Base-by-base conservation (phyloP, 2,329 filamentous ascomycete genomes). In the Aspergillus nomiae region DNA sequence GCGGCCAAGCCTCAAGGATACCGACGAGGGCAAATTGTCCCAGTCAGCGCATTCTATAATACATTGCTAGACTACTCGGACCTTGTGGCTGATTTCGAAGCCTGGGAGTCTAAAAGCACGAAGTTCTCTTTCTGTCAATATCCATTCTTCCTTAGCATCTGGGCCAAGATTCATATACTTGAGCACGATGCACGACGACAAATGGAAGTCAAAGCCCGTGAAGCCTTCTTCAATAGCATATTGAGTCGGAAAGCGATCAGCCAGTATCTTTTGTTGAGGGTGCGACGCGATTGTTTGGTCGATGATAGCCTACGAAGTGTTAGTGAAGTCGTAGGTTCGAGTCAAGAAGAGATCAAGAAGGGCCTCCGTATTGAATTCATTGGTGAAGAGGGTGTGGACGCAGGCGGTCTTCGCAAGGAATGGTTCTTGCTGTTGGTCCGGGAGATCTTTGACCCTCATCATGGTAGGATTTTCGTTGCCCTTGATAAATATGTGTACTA, bases 41-140 rank as follows among this genome's bases (percentile, higher is more conserved):
- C 92, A 0, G 92, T 91, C 5, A 94, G 88, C 70, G 89, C 92
- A 70, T 97, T 97, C 73, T 97, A 97, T 77, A 93, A 92, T 72
- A 91, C 91, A 1, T 80, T 96, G 63, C 85, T 97, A 11, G 94
- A 97, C 74, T 92, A 92, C 70, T 87, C 89, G n/a, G 92, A 97
- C 73, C 83, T 97, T 8, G 86, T 95, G 54, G 87, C 86, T 0
- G 94, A 97, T 74, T 97, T 96, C 71, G 92, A 96, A 72, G 85
- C 87, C 11, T 97, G 94, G 94, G 93, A 96, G 74, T 85, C 87
- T 5, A 89, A 86, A 67, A 85, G 85, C 58, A 84, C 85, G 24
- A 92, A 88, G 68, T 97, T 97, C 73, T 87, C 91, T 0, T 96
- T 97, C 73, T 97, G 93, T 74, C 92, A 96, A 74, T 96, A 96